Percentiles rank a stretch among this genome's conserved stretches.
These are phyloP conservation scores for Torulaspora indica DNA, from an alignment of 805 yeast species.

Conservation along the genomic window DNA sequence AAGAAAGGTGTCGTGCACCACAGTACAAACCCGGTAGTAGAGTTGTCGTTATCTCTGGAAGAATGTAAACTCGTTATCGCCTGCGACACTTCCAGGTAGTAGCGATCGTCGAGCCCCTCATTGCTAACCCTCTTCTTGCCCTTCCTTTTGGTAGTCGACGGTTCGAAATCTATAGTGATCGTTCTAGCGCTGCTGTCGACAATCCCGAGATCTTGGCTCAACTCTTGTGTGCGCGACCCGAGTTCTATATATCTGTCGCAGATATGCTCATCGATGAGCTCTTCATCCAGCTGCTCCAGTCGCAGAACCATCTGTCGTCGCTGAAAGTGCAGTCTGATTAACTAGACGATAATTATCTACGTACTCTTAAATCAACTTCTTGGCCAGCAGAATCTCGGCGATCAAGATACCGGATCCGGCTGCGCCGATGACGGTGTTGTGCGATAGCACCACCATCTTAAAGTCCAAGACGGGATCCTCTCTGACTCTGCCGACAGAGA, in stretches of 20 bases:
- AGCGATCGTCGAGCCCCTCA: slow-evolving; percentile 12
- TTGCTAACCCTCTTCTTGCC: background rate
- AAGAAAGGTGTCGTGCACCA: slow-evolving; percentile 37
- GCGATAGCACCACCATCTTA: slow-evolving; percentile 96
- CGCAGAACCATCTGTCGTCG: background rate
- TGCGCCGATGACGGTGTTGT: slow-evolving; percentile 96
- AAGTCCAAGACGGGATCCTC: slow-evolving; percentile 88
- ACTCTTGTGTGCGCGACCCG: slow-evolving; percentile 16
- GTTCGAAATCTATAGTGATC: slow-evolving; percentile 27
- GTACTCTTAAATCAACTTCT: slow-evolving; percentile 53
- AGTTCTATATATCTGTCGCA: slow-evolving; percentile 31
- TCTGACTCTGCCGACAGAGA: slow-evolving; percentile 90
- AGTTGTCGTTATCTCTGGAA: slow-evolving; percentile 30
- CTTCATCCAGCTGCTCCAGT: slow-evolving; percentile 16
- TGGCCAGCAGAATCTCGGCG: slow-evolving; percentile 82
- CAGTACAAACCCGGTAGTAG: slow-evolving; percentile 37
- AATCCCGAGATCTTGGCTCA: slow-evolving; percentile 36
- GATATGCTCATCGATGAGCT: slow-evolving; percentile 30
- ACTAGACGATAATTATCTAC: slow-evolving; percentile 1
- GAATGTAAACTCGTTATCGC: slow-evolving; percentile 30
- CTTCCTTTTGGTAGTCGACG: slow-evolving; percentile 10
- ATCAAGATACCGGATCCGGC: slow-evolving; percentile 97
- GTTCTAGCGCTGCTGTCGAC: slow-evolving; percentile 12
- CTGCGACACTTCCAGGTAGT: slow-evolving; percentile 28
- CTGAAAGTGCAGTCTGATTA: background rate